Conservation (phyloP, 176 grass and related monocot genomes). For the Aegilops speltoides region DNA sequence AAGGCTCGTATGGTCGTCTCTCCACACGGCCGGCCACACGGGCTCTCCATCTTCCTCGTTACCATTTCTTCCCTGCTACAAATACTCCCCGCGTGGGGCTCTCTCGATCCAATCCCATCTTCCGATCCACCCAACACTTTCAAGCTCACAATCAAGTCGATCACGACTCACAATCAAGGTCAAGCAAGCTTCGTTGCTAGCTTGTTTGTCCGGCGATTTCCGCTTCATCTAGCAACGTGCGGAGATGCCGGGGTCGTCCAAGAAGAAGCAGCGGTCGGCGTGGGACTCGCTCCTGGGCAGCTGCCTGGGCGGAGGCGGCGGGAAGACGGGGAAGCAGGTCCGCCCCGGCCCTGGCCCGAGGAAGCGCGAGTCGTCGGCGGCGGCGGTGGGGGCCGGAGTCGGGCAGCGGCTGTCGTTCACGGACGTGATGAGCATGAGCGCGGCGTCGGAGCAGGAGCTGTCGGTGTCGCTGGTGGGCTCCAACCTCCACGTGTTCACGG, state of each 20-base stretch:
- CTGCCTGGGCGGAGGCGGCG: neutral
- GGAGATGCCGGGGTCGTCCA: neutral
- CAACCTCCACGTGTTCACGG: conserved; percentile 73
- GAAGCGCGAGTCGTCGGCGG: neutral
- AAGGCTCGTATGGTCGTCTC: neutral
- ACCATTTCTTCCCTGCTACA: neutral
- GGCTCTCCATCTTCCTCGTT: neutral
- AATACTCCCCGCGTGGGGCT: neutral
- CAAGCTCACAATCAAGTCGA: neutral
- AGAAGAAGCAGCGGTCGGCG: neutral
- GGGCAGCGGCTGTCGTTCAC: conserved; percentile 62
- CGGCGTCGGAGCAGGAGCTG: conserved; percentile 63
- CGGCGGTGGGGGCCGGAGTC: neutral
- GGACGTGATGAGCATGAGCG: conserved; percentile 61
- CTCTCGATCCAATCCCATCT: neutral
- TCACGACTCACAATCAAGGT: neutral
- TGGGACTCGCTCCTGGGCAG: conserved; percentile 31
- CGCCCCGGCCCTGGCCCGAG: conserved; percentile 20
- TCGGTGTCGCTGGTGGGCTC: conserved; percentile 76
- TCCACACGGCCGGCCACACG: conserved; percentile 9
- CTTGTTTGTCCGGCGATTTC: neutral
- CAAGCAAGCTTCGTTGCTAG: neutral
- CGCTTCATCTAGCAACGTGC: neutral
- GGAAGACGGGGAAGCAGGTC: conserved; percentile 16
- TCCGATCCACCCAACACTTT: neutral